Conservation (phyloP, 306 rosid species). For the Lathyrus tuberosus region DNA sequence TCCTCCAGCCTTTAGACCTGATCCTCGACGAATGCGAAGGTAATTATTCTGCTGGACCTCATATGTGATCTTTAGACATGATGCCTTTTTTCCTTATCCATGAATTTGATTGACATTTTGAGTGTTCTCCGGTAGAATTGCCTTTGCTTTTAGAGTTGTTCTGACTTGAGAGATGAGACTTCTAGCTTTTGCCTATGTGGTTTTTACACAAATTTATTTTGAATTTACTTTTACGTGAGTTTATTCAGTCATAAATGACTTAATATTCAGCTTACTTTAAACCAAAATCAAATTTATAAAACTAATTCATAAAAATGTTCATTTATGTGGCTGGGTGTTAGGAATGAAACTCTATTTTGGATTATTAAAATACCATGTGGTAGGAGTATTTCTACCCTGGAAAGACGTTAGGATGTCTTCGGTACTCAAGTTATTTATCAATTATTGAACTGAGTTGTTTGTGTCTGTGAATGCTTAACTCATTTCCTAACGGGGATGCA, state of each 20-base stretch:
- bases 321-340: not conserved
- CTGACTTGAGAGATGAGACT: not conserved
- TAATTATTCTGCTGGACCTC: slow-evolving; percentile 36
- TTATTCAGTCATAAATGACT: not conserved
- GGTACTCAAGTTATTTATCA: not conserved
- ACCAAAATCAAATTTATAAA: not conserved
- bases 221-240: not conserved
- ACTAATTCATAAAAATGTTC: too few relatives aligned
- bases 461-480: slow-evolving; percentile 46
- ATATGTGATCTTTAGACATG: not conserved
- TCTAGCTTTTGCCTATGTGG: not conserved
- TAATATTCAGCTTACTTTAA: not conserved
- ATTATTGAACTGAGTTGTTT: not conserved
- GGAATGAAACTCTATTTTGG: not conserved
- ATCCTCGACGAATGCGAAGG: slow-evolving; percentile 95
- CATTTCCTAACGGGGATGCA: slow-evolving; percentile 48
- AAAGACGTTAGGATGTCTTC: not conserved
- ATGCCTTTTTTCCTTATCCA: not conserved
- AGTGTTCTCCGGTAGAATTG: not conserved
- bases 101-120: not conserved
- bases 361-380: not conserved
- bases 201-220: not conserved
- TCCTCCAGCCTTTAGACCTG: slow-evolving; percentile 77
- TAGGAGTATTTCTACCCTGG: not conserved
- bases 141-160: not conserved